Evolutionary conservation across 495 filamentous ascomycete genomes (phyloP).

Genomic region (Usnea hakonensis): DNA sequence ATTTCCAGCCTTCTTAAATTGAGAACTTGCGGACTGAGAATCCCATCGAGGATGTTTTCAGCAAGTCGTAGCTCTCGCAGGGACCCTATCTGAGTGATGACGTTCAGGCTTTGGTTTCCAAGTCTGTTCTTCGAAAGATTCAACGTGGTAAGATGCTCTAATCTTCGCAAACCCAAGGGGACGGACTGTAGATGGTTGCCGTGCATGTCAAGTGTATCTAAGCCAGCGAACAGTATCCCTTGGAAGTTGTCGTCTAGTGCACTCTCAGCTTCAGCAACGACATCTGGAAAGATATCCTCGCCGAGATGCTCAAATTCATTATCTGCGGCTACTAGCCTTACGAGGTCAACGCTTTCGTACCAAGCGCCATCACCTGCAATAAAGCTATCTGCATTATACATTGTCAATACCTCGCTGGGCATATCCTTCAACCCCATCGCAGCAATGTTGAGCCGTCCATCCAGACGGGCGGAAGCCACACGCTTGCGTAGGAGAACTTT

Average conservation of each 20-base stretch:
- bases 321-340: conserved; percentile 79
- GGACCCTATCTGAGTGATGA: conserved; percentile 59
- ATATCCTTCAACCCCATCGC: conserved; percentile 74
- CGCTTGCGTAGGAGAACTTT: conserved; percentile 63
- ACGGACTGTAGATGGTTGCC: conserved; percentile 66
- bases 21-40: conserved; percentile 49
- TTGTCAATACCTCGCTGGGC: conserved; percentile 74
- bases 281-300: conserved; percentile 69
- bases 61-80: conserved; percentile 75
- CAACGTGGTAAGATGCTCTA: conserved; percentile 65
- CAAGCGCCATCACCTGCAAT: conserved; percentile 55
- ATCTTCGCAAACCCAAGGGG: conserved; percentile 65
- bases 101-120: conserved; percentile 56
- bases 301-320: conserved; percentile 75
- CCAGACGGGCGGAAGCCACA: conserved; percentile 64
- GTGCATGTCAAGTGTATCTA: conserved; percentile 80
- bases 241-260: conserved; percentile 54
- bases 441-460: conserved; percentile 83
- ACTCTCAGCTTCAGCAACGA: conserved; percentile 41
- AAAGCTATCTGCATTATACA: conserved; percentile 64
- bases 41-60: conserved; percentile 65
- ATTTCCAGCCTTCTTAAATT: conserved; percentile 61
- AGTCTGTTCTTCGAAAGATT: conserved; percentile 85
- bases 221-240: conserved; percentile 71
- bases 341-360: conserved; percentile 93